These are phyloP conservation scores for Oxyria digyna DNA, from an alignment of 148 eudicot species.

Conservation along the genomic window DNA sequence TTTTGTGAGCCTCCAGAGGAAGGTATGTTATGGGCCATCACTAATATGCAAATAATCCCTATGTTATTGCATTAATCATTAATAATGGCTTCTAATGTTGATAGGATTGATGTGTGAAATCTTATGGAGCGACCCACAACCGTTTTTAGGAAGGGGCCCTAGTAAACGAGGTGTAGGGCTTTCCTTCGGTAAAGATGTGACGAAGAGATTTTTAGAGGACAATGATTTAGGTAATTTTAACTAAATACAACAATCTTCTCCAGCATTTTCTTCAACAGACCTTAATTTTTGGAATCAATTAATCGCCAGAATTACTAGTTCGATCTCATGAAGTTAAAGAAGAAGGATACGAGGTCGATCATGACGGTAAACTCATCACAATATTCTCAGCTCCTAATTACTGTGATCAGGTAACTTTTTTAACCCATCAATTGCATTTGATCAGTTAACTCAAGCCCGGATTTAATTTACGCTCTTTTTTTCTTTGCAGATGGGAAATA, in stretches of 20 bases:
- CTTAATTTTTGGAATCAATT: neutral
- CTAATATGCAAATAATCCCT: no score
- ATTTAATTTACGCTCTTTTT: neutral
- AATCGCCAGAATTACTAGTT: conserved; percentile 39
- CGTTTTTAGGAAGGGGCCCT: conserved; percentile 90
- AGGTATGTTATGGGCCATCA: no score
- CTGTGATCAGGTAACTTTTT: conserved; percentile 70
- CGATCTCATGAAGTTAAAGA: conserved; percentile 98
- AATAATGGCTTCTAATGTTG: neutral
- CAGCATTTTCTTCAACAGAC: neutral
- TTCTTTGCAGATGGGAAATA: conserved; percentile 83
- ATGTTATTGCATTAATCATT: neutral
- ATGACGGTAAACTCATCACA: conserved; percentile 92
- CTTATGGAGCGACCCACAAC: conserved; percentile 99
- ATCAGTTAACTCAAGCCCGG: neutral
- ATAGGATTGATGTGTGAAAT: conserved; percentile 97
- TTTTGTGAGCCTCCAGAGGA: conserved; percentile 99
- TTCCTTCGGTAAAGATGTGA: conserved; percentile 86
- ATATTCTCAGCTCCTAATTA: conserved; percentile 98
- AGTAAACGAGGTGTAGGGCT: conserved; percentile 99
- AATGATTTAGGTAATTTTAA: conserved; percentile 76
- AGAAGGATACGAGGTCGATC: conserved; percentile 95
- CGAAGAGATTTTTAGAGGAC: conserved; percentile 77
- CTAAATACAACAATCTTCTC: no score
- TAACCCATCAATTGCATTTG: neutral